These are phyloP conservation scores for Alternaria sp. DNA, from an alignment of 2,329 filamentous ascomycete species.

Conservation along the genomic window DNA sequence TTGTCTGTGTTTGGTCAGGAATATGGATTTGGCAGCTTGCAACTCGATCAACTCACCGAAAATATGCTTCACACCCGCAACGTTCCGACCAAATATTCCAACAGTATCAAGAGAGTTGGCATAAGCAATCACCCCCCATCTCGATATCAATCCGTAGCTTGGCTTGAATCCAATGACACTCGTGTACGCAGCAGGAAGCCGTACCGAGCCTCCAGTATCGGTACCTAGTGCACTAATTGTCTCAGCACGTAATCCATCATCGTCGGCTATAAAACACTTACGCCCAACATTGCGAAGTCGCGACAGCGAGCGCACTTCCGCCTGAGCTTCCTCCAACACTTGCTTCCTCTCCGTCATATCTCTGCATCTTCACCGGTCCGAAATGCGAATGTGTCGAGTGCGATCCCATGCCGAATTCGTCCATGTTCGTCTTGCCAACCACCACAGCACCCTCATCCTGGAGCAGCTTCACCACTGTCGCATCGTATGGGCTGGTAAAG, in stretches of 20 bases:
- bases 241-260: conserved; percentile 22
- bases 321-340: conserved; percentile 74
- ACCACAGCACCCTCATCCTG: conserved; percentile 69
- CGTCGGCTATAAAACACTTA: conserved; percentile 47
- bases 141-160: conserved; percentile 85
- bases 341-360: conserved; percentile 57
- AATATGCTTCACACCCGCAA: conserved; percentile 55
- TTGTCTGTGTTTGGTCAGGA: conserved; percentile 49
- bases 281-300: conserved; percentile 67
- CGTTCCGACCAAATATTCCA: conserved; percentile 72
- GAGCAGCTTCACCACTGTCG: conserved; percentile 79
- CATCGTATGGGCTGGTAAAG: conserved; percentile 80
- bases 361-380: conserved; percentile 64
- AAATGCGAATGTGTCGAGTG: conserved; percentile 75
- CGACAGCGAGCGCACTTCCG: conserved; percentile 88
- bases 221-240: conserved; percentile 76
- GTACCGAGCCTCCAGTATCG: conserved; percentile 90
- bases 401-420: conserved; percentile 96
- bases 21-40: no score
- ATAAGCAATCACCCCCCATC: conserved; percentile 88
- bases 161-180: conserved; percentile 88
- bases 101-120: conserved; percentile 94
- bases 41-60: conserved; percentile 48
- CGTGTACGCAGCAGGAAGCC: conserved; percentile 87
- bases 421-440: conserved; percentile 87